Evolutionary conservation across 768 basidiomycete genomes (phyloP).

Genomic region (Boletus bicolor): DNA sequence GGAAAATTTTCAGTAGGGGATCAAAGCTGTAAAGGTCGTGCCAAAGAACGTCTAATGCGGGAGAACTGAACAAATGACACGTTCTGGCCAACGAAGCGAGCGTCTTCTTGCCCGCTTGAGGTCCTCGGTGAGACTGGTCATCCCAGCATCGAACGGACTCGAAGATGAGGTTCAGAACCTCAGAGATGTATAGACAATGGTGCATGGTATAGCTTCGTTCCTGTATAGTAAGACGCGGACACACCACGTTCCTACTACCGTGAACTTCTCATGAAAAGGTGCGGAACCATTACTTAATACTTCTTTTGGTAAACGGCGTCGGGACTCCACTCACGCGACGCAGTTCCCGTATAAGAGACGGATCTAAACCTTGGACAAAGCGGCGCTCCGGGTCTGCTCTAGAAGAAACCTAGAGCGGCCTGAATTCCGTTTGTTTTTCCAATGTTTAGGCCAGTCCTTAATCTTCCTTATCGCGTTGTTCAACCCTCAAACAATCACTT

Average conservation of each 20-base stretch:
- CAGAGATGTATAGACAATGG: constrained; percentile 9
- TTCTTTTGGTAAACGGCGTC: not conserved
- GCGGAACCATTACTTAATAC: not conserved
- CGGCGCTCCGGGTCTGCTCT: no score
- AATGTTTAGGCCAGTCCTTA: no score
- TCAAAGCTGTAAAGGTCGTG: constrained; percentile 6
- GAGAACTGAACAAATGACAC: constrained; percentile 13
- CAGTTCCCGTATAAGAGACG: no score
- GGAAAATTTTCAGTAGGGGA: constrained; percentile 10
- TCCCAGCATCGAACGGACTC: not conserved
- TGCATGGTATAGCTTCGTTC: constrained; percentile 37
- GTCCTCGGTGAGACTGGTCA: not conserved
- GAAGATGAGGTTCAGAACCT: constrained; percentile 11
- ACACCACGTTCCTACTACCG: not conserved
- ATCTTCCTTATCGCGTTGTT: no score
- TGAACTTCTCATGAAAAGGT: not conserved
- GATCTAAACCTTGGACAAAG: no score
- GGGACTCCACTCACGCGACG: not conserved
- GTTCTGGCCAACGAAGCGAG: constrained; percentile 12
- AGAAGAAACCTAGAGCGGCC: no score
- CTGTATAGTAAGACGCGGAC: not conserved
- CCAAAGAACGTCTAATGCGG: constrained; percentile 15
- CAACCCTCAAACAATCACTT: no score
- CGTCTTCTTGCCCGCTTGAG: not conserved
- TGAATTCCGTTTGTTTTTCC: no score